These are phyloP conservation scores for Sanghuangporus sanghuang DNA, from an alignment of 1,284 basidiomycete species.

Conservation along the genomic window DNA sequence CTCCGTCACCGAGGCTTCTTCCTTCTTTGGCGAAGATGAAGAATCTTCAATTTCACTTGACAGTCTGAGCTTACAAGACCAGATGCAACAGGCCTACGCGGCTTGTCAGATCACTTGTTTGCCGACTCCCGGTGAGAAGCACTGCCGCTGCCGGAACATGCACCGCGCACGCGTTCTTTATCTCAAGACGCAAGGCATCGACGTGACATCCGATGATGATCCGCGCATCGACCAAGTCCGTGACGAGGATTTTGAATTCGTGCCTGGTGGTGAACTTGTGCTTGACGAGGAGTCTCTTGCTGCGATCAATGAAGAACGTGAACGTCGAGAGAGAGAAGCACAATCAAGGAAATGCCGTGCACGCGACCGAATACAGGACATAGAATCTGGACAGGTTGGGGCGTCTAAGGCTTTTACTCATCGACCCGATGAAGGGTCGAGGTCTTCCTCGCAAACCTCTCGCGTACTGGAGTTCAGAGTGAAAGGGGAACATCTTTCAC, in stretches of 20 bases:
- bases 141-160: slow-evolving; percentile 33
- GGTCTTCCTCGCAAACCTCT: not conserved
- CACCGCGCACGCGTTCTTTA: slow-evolving; percentile 58
- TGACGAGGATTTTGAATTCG: slow-evolving; percentile 64
- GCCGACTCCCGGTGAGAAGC: not conserved
- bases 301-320: slow-evolving; percentile 28
- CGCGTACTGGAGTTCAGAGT: slow-evolving; percentile 4
- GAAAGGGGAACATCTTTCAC: not conserved
- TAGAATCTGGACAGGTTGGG: slow-evolving; percentile 37
- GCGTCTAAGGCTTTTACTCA: slow-evolving; percentile 35
- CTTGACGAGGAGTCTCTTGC: slow-evolving; percentile 44
- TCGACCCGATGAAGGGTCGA: not conserved
- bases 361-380: slow-evolving; percentile 50
- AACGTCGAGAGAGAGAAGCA: slow-evolving; percentile 28
- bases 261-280: slow-evolving; percentile 46
- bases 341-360: slow-evolving; percentile 34
- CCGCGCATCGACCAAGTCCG: slow-evolving; percentile 55
- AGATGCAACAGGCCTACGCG: slow-evolving; percentile 60
- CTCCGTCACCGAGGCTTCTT: slow-evolving; percentile 1
- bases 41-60: not conserved
- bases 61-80: slow-evolving; percentile 50
- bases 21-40: not conserved
- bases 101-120: slow-evolving; percentile 32
- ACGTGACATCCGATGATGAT: slow-evolving; percentile 52
- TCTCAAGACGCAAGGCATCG: slow-evolving; percentile 53